Conservation (phyloP, 179 eudicot genomes). For the Vitellaria paradoxa region DNA sequence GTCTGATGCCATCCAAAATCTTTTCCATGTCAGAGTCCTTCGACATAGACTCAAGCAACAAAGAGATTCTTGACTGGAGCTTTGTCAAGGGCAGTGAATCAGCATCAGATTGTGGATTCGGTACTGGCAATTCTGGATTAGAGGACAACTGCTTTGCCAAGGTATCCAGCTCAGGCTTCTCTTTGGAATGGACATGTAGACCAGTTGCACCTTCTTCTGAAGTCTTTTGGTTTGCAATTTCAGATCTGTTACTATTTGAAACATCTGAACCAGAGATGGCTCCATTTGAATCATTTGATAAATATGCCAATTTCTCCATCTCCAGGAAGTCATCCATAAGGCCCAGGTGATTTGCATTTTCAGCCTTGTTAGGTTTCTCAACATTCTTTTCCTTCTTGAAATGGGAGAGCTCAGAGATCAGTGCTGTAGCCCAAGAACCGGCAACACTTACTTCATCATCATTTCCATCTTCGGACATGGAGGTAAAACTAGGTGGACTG, state of each 20-base stretch:
- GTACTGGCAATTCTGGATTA: conserved; percentile 13
- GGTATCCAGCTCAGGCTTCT: conserved; percentile 22
- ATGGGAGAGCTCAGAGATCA: conserved; percentile 57
- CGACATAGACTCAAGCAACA: conserved; percentile 52
- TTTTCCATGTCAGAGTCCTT: conserved; percentile 57
- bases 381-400: conserved; percentile 46
- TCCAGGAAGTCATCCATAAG: conserved; percentile 99
- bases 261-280: conserved; percentile 24
- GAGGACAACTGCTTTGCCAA: conserved; percentile 19
- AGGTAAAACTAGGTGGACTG: conserved; percentile 72
- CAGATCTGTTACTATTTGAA: conserved; percentile 25
- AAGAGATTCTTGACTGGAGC: conserved; percentile 58
- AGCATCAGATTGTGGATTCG: conserved; percentile 26
- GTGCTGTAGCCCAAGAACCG: conserved; percentile 70
- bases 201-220: conserved; percentile 20
- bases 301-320: conserved; percentile 92
- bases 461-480: conserved; percentile 87
- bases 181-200: conserved; percentile 24
- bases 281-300: conserved; percentile 48
- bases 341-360: conserved; percentile 62
- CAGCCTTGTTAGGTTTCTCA: conserved; percentile 50
- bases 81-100: conserved; percentile 39
- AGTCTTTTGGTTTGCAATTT: conserved; percentile 22
- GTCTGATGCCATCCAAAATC: conserved; percentile 58
- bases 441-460: conserved; percentile 78